Evolutionary conservation across 148 eudicot species (phyloP), one percentile per base, ranked within the genome.

Genomic region (Rhododendron ferrugineum): DNA sequence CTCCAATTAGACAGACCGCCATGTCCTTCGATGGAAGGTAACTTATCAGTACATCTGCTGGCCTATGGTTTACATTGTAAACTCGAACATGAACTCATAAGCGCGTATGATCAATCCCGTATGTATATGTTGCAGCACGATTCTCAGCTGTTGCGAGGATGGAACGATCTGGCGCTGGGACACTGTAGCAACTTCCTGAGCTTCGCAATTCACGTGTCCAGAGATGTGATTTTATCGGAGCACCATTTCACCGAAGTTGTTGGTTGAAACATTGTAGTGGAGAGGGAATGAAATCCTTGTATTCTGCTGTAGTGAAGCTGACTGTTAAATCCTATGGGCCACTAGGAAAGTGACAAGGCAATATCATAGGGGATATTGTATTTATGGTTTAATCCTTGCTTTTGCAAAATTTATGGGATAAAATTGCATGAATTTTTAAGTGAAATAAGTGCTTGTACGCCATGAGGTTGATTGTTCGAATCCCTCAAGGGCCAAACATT

Each of bases 101-200:
- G 3, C n/a, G 2, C 7, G 4, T 32, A 72, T 13, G 0, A 82
- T 66, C 40, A 14, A 46, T 64, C 52, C 6, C 3, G 8, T 81
- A n/a, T 54, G n/a, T 82, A 36, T 80, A 47, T 88, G 82, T 64
- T 87, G 87, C 95, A 97, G 98, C 90, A 97, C 97, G 56, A 94
- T 97, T 86, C 90, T 97, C 66, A 91, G 96, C 84, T 93, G 99
- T 88, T 95, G 98, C 81, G 98, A 95, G 85, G 98, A 97, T 75
- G 98, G 99, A 82, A 95, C 96, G 5, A 93, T 97, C 84, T 97
- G 99, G 99, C 96, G 98, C 20, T 95, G 99, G 99, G 99, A 97
- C 86, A 92, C 88, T 4, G 92, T 93, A 34, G 88, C 94, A 64
- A 92, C 91, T 73, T 79, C 92, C 42, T 87, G 75, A 86, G 30